phyloP scores from a whole-genome alignment of 768 basidiomycete genomes.

The Rhizopogon vinicolor region DNA sequence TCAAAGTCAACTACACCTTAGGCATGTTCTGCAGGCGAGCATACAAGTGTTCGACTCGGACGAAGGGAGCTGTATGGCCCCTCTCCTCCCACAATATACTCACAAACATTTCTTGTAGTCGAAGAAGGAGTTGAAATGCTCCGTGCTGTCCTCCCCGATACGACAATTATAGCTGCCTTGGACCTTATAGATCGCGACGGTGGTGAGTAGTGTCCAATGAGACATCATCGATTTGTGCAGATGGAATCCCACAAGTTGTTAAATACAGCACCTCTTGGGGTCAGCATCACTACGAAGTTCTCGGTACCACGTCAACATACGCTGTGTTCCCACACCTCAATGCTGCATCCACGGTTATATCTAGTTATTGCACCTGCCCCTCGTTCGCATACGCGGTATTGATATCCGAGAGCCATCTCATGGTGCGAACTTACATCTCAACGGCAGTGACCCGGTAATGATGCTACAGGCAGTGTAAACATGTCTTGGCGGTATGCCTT shows the following conservation, averaged over 20 bases:
- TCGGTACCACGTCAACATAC: constrained; percentile 62
- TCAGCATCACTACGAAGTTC: constrained; percentile 58
- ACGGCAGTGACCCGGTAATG: not conserved
- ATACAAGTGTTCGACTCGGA: constrained; percentile 25
- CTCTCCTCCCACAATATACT: not conserved
- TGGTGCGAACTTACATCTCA: constrained; percentile 39
- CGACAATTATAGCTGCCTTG: constrained; percentile 61
- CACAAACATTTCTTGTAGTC: constrained; percentile 21
- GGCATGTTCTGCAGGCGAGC: constrained; percentile 25
- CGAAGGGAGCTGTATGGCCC: constrained; percentile 26
- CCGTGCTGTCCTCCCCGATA: constrained; percentile 55
- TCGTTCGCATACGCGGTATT: constrained; percentile 67
- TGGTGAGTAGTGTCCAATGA: constrained; percentile 36
- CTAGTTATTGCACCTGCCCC: constrained; percentile 71
- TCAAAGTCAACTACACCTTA: constrained; percentile 11
- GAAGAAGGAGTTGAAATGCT: constrained; percentile 57
- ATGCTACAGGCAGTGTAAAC: constrained; percentile 61
- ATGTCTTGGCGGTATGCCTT: constrained; percentile 63
- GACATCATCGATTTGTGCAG: not conserved
- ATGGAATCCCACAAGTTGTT: constrained; percentile 42
- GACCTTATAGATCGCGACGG: constrained; percentile 72
- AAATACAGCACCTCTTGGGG: constrained; percentile 56
- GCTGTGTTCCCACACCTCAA: constrained; percentile 45
- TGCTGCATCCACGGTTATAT: constrained; percentile 33
- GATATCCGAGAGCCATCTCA: constrained; percentile 51